These are phyloP conservation scores for Boletus rubroflammeus DNA, from an alignment of 768 basidiomycete species.

Conservation along the genomic window DNA sequence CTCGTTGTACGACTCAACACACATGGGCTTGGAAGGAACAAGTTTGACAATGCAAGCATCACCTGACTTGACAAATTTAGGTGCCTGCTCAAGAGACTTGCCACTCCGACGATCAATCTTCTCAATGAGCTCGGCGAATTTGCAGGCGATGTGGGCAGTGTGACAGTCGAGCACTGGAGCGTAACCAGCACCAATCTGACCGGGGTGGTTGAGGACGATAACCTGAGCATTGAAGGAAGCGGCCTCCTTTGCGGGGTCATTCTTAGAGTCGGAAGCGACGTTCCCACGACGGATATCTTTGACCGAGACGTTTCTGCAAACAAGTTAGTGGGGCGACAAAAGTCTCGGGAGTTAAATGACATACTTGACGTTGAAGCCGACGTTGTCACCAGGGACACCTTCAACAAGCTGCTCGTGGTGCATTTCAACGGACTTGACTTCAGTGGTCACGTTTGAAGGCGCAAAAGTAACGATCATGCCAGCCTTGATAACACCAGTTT, in stretches of 20 bases:
- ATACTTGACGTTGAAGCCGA: constrained; percentile 98
- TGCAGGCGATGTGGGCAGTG: constrained; percentile 99
- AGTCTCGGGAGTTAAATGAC: constrained; percentile 24
- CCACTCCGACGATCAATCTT: constrained; percentile 99
- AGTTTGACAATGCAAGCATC: constrained; percentile 99
- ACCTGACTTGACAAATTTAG: constrained; percentile 99
- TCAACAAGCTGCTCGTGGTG: constrained; percentile 96
- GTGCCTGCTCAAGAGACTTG: constrained; percentile 80
- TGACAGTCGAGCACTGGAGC: constrained; percentile 99
- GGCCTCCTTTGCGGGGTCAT: constrained; percentile 99
- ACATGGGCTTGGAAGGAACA: constrained; percentile 94
- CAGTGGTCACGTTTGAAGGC: constrained; percentile 97
- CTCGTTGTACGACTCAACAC: constrained; percentile 90
- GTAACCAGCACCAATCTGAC: constrained; percentile 99
- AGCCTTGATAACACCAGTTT: constrained; percentile 99
- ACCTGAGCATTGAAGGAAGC: constrained; percentile 99
- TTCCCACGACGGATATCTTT: constrained; percentile 99
- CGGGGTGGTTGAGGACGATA: constrained; percentile 99
- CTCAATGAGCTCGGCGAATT: constrained; percentile 97
- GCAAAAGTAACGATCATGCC: constrained; percentile 99
- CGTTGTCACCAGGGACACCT: constrained; percentile 98
- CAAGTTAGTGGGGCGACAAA: constrained; percentile 5
- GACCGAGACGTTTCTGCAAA: constrained; percentile 92
- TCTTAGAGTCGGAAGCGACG: constrained; percentile 99
- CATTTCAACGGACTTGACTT: constrained; percentile 99